Percentiles rank a stretch among this genome's conserved stretches.
Evolutionary conservation across 371 early-diverging fungal species (phyloP).

Genomic region (Paraphysoderma sedebokerense): DNA sequence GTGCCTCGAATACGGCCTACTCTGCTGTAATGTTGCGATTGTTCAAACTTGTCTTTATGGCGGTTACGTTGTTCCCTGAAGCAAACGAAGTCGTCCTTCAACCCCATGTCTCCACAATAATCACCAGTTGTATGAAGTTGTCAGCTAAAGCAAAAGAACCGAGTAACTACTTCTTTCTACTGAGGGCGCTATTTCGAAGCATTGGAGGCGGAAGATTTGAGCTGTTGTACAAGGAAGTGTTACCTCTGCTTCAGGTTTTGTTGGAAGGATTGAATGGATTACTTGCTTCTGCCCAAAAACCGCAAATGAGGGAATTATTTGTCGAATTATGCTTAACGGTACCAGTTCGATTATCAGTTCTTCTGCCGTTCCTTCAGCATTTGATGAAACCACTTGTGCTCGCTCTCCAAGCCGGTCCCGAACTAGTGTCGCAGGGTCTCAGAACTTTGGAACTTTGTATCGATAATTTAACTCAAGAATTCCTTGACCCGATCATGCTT

Average conservation of each 20-base stretch:
- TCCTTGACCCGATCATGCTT: constrained; percentile 86
- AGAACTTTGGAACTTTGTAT: constrained; percentile 95
- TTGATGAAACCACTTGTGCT: constrained; percentile 92
- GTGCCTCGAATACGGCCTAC: constrained; percentile 49
- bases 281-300: constrained; percentile 58
- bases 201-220: constrained; percentile 64
- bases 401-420: constrained; percentile 79
- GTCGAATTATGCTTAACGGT: constrained; percentile 81
- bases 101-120: constrained; percentile 75
- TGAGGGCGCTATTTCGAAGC: constrained; percentile 84
- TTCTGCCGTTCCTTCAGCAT: constrained; percentile 84
- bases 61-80: constrained; percentile 82
- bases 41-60: constrained; percentile 86
- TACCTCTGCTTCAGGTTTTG: constrained; percentile 75
- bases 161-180: constrained; percentile 74
- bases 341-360: constrained; percentile 86
- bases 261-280: constrained; percentile 75
- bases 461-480: constrained; percentile 93
- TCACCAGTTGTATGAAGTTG: constrained; percentile 70
- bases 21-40: constrained; percentile 71
- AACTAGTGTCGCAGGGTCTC: constrained; percentile 85
- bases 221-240: constrained; percentile 72
- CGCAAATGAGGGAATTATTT: constrained; percentile 62
- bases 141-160: constrained; percentile 70
- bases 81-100: constrained; percentile 76